These are phyloP conservation scores for Corchorus capsularis DNA, from an alignment of 345 rosid genomes.

Conservation along the genomic window DNA sequence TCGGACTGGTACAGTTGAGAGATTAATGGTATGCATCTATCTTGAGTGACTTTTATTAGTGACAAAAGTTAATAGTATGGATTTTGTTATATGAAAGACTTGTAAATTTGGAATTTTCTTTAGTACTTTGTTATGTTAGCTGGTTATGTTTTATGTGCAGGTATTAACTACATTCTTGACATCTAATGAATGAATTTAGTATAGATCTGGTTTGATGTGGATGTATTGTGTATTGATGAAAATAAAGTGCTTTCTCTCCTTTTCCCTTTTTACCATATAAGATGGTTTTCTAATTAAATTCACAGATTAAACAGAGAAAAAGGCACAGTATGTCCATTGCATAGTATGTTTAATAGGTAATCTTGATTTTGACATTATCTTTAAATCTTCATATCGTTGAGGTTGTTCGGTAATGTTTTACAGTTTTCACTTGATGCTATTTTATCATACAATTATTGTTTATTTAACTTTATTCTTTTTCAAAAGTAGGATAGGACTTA, in stretches of 20 bases:
- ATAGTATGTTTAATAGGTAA: neutral
- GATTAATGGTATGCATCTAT: slow-evolving; percentile 62
- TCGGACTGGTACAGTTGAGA: slow-evolving; percentile 57
- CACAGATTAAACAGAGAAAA: neutral
- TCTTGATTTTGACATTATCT: slow-evolving; percentile 2
- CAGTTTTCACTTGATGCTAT: neutral
- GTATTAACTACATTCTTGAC: slow-evolving; percentile 1
- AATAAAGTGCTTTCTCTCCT: neutral
- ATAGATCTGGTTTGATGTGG: neutral
- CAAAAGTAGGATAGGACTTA: neutral
- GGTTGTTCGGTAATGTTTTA: neutral
- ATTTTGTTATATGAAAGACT: neutral
- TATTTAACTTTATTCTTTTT: neutral
- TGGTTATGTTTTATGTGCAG: neutral
- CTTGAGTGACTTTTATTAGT: slow-evolving; percentile 13
- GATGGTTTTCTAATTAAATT: slow-evolving; percentile 1
- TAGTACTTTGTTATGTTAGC: neutral
- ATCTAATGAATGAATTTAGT: slow-evolving; percentile 1
- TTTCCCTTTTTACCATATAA: neutral
- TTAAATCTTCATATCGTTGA: neutral
- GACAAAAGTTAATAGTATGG: neutral
- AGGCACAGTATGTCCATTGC: neutral
- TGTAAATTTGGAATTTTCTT: neutral
- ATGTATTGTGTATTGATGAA: neutral
- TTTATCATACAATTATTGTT: neutral